Base-by-base conservation (phyloP, 768 basidiomycete genomes). In the Amanita pallidorosea region DNA sequence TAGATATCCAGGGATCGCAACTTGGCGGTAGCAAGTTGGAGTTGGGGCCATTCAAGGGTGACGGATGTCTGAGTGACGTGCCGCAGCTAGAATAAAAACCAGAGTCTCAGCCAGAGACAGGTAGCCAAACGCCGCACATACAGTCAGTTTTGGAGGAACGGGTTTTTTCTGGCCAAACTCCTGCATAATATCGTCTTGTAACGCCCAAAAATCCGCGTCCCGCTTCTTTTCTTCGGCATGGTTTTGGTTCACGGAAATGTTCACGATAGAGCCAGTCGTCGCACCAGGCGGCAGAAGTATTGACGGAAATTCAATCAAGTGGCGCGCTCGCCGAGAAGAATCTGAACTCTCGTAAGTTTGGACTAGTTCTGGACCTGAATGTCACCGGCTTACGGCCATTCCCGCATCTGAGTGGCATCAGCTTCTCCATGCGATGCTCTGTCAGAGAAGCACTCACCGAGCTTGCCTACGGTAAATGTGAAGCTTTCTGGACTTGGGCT, bases 301-400 rank as follows among this genome's bases (percentile, higher is more conserved):
- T 0, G 96, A 98, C 1, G 96, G 96, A 65, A 98, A 99, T 67
- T 99, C 95, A 59, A 99, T 95, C 33, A 98, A 76, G 61, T 98
- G 95, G 94, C 94, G 38, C 91, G 80, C 64, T 90, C 91, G 13
- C 95, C 93, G 12, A 97, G 76, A 1, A 95, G 77, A 56, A 96
- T 94, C 91, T 92, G 63, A 45, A 20, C n/a, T 52, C 34, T 23
- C 44, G 17, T 43, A n/a, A 25, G 18, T 31, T n/a, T 18, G 42
- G 49, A 54, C 37, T 1, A 18, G 38, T 9, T 15, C 38, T 23
- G 48, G 29, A 15, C 20, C 37, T 13, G n/a, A 17, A 12, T 9
- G 7, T 38, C 48, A 44, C 35, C 43, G 57, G 27, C 70, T 60
- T 71, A 93, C 92, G 64, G 92, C 91, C 91, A 92, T 92, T 57